Evolutionary conservation across 140 eudicot species (phyloP).

Genomic region (Senecio squalidus): DNA sequence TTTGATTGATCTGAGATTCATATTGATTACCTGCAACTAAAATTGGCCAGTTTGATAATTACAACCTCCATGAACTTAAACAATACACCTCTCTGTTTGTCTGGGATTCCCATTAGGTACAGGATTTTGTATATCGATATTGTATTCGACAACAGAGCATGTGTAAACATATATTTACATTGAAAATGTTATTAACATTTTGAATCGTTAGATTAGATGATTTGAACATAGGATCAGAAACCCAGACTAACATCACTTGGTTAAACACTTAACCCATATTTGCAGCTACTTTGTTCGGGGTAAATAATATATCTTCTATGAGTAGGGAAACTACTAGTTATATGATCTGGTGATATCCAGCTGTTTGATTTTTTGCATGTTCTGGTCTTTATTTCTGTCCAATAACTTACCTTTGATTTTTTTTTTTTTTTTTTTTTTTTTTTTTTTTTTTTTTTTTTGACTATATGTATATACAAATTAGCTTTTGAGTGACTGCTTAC

Average conservation of each 20-base stretch:
- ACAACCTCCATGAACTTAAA: slow-evolving; percentile 6
- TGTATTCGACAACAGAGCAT: not conserved
- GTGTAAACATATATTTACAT: slow-evolving; percentile 4
- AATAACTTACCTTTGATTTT: no score
- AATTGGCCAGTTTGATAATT: not conserved
- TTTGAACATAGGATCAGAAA: not conserved
- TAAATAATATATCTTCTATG: not conserved
- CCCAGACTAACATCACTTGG: not conserved
- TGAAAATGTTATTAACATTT: not conserved
- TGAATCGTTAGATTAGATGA: not conserved
- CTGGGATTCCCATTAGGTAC: slow-evolving; percentile 3
- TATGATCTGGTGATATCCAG: not conserved
- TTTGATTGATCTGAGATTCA: not conserved
- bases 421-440: no score
- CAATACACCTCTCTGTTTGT: not conserved
- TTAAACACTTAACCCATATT: not conserved
- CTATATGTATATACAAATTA: not conserved
- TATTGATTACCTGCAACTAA: not conserved
- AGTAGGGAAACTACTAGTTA: not conserved
- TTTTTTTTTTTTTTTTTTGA: no score
- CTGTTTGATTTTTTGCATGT: not conserved
- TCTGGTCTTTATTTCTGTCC: not conserved
- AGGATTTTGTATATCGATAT: not conserved
- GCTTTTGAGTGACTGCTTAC: not conserved
- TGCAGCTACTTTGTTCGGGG: not conserved